Base-by-base conservation (phyloP, 2,329 filamentous ascomycete genomes). In the Trichoderma citrinoviride region DNA sequence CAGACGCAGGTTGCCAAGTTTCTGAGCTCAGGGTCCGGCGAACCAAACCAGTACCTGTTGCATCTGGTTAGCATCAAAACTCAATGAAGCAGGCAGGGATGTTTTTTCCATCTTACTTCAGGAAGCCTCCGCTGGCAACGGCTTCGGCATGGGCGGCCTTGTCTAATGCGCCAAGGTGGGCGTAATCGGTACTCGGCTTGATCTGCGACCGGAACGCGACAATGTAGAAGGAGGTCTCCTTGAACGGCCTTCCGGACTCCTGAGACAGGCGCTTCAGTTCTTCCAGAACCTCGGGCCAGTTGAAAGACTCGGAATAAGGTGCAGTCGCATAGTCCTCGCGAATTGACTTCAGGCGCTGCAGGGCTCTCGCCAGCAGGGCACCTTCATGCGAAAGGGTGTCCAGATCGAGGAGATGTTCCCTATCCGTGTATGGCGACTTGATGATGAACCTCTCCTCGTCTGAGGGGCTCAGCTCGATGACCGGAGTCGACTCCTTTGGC, bases 1-100 rank as follows among this genome's bases (percentile, higher is more conserved):
- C 87, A 90, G 66, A 90, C 74, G 75, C 87, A 93, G 55, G 93
- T 97, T 49, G 93, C 93, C 71, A 97, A 77, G 78, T 97, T 97
- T 72, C 86, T 82, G 67, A 89, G 83, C 58, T 90, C 81, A 49
- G 76, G 79, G 77, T 96, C 87, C 21, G 90, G 88, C 40, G 80
- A 82, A 2, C 92, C 92, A 76, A 96, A 97, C 92, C 93, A 97
- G 77, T 97, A 97, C 76, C 86, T 88, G 68, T 53, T 19, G 37
- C n/a, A 14, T 50, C 43, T 27, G 61, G 68, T 72, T 64, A 73
- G 71, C 58, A 61, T 23, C 5, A 19, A 23, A 17, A 19, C 46
- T 41, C 29, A 19, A 15, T 6, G 15, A 33, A 43, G 25, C 17
- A 25, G 19, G 14, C 12, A 25, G 10, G 82, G 73, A 78, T 44